Evolutionary conservation across 495 filamentous ascomycete genomes (phyloP), one percentile per base, ranked within the genome.

Genomic region (Friedmanniomyces endolithicus): DNA sequence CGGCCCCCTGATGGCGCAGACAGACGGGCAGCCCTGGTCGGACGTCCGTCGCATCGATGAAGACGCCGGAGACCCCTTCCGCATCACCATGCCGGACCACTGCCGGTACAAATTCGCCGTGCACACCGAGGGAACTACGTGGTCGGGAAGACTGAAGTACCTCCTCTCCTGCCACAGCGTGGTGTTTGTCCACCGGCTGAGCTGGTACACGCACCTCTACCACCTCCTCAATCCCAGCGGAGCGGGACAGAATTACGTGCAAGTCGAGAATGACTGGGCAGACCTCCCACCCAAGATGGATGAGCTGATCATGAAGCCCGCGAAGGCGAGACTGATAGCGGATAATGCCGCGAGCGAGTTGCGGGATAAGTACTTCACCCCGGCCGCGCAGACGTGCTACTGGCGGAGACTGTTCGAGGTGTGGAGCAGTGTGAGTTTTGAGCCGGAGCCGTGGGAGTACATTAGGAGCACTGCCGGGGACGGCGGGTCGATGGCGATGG

Each of bases 131-230:
- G 81, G 58, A 23, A 35, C 37, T 8, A 52, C 51, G 34, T 82
- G 75, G 68, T 80, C 77, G 6, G 80, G 78, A n/a, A 68, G 75
- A 2, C 71, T 75, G 35, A 79, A 79, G 57, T 83, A 83, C 54
- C 71, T 80, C 0, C 74, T 78, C 23, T 77, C 78, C 56, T 85
- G 81, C 62, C 71, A 71, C 46, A 74, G 70, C 1, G 80, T 83
- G 33, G 62, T 81, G 29, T 66, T 85, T 43, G 66, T 74, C 16
- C 75, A 74, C 47, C 65, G 73, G 27, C 64, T 73, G 9, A 59
- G 66, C 34, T 76, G 71, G 67, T 64, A 70, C 17, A 64, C 73
- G 31, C 69, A 71, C 52, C 68, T 72, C 47, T 67, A 70, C 35
- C 65, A 64, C 25, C 66, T 76, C 11, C 45, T 78, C 12, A 56